A percentile compares a stretch with the other conserved stretches of the same genome.
These are phyloP conservation scores for Paramecium sonneborni DNA, from an alignment of 73 alveolate genomes.

Conservation along the genomic window DNA sequence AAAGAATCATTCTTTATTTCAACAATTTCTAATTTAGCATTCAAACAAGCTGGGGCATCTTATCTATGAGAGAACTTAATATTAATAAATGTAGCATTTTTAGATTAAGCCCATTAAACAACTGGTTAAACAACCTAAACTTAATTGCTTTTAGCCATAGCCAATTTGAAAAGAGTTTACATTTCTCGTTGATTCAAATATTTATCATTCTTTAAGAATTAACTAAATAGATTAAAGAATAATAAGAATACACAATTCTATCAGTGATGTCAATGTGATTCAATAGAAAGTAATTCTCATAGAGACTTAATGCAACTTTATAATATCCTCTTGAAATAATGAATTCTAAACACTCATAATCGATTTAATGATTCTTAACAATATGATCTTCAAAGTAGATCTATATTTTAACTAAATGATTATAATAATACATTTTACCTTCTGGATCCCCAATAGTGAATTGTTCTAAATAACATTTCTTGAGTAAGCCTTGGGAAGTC, in stretches of 20 bases:
- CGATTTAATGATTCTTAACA: neutral
- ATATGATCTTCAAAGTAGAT: conserved; percentile 1
- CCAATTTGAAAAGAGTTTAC: conserved; percentile 39
- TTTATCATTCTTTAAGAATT: conserved; percentile 31
- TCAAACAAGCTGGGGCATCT: conserved; percentile 58
- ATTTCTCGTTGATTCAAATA: conserved; percentile 12
- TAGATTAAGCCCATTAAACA: conserved; percentile 55
- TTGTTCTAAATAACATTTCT: conserved; percentile 43
- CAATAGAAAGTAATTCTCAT: conserved; percentile 18
- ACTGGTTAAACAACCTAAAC: conserved; percentile 36
- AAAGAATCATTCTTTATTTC: conserved; percentile 25
- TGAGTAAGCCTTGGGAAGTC: neutral
- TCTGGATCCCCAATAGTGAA: conserved; percentile 51
- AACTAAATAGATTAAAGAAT: neutral
- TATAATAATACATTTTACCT: neutral
- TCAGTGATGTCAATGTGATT: conserved; percentile 43
- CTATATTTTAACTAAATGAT: neutral
- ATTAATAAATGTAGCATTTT: conserved; percentile 24
- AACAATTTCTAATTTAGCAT: conserved; percentile 13
- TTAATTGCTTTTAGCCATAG: conserved; percentile 30
- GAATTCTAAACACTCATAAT: conserved; percentile 33
- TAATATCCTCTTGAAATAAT: conserved; percentile 52
- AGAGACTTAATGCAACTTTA: conserved; percentile 3
- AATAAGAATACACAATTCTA: conserved; percentile 46
- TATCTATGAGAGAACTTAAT: conserved; percentile 31